Evolutionary conservation across 257 asterid species (phyloP).

Genomic region (Primulina huaijiensis): DNA sequence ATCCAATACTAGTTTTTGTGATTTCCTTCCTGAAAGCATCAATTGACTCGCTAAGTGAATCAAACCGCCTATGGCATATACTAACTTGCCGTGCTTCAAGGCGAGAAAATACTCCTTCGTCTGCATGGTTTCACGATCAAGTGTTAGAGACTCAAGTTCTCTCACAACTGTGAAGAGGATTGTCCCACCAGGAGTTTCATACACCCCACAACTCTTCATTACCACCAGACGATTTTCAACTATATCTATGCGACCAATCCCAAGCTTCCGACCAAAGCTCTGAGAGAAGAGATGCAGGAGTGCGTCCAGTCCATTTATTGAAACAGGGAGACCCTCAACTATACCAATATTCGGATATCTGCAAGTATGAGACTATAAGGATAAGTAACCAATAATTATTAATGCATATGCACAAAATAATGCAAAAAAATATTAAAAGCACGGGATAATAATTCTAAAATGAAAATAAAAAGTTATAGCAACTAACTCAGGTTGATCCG

Average conservation of each 20-base stretch:
- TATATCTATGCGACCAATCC: constrained; percentile 85
- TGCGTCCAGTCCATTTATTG: constrained; percentile 64
- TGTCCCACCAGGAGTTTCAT: constrained; percentile 95
- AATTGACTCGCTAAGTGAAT: constrained; percentile 86
- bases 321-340: constrained; percentile 70
- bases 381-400: constrained; percentile 6
- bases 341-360: constrained; percentile 82
- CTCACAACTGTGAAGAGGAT: constrained; percentile 72
- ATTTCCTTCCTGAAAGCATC: constrained; percentile 93
- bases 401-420: not conserved
- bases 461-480: not conserved
- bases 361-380: not conserved
- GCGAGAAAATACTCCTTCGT: constrained; percentile 69
- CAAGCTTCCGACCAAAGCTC: constrained; percentile 85
- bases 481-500: constrained; percentile 79
- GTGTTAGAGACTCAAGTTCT: constrained; percentile 92
- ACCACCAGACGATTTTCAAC: constrained; percentile 85
- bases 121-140: constrained; percentile 87
- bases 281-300: constrained; percentile 81
- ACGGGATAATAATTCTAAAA: not conserved
- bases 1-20: constrained; percentile 70
- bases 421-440: too few relatives aligned
- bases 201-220: constrained; percentile 96
- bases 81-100: constrained; percentile 84
- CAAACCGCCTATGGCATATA: constrained; percentile 88